Base-by-base conservation (phyloP, 345 rosid genomes). In the Eucalyptus sp. region DNA sequence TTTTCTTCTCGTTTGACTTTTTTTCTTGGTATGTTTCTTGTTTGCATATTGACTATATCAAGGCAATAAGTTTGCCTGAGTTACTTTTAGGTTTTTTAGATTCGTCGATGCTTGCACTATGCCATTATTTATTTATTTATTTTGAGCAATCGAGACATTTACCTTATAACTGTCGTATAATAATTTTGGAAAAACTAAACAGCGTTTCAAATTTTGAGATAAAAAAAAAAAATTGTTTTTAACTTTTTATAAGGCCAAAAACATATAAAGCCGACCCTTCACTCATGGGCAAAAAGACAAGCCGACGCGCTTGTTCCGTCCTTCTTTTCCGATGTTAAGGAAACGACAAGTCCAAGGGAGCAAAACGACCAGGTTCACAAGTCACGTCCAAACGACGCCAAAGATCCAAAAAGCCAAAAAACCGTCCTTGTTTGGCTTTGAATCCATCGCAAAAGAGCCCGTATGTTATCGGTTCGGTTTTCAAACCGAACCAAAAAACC, bases 291-390 rank as follows among this genome's bases (percentile, higher is more conserved):
- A 8, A 62, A 62, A 37, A 37, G 41, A 37, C 41, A 37, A 37
- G 41, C 41, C 41, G 41, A 37, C 41, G 41, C 41, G 41, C 41
- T 41, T 41, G 41, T 41, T 41, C 41, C 41, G 41, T 4, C 68
- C 0, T 0, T 62, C 1, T 29, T 13, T 29, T 62, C 33, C 17
- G 8, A 29, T 6, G 68, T 29, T 1, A 29, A 62, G 68, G 68
- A 62, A 62, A 62, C 33, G 68, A 27, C 33, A 29, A 4, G 33
- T 62, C 31, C 68, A 12, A 1, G 8, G 33, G 31, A 6, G 33
- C 33, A 13, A 62, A 62, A 29, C 33, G 68, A 62, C 68, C 17
- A 62, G 68, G 16, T 29, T 29, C 17, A 12, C 17, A 62, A 29
- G 68, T 62, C 68, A 29, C 13, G 29, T 62, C 33, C 68, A 13